phyloP scores from a whole-genome alignment of 2,329 filamentous ascomycete genomes.

The Talaromyces rugulosus region DNA sequence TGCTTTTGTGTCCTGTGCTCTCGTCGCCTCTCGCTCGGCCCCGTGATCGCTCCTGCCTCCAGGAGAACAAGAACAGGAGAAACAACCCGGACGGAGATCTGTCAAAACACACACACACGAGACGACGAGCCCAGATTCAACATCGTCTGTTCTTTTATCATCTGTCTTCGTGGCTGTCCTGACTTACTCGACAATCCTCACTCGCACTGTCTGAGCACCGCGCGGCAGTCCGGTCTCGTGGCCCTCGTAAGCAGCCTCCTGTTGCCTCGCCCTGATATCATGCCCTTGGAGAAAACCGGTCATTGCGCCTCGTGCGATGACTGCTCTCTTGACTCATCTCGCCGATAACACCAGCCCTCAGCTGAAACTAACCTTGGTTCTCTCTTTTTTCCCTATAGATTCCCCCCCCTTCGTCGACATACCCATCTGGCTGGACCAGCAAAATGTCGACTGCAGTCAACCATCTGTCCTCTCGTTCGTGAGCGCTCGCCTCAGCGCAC shows the following conservation, averaged over 20 bases:
- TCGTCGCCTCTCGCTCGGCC: not conserved
- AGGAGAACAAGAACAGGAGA: not conserved
- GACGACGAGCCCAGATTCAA: constrained; percentile 9
- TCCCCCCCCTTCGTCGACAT: not conserved
- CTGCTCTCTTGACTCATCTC: constrained; percentile 3
- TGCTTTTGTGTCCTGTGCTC: not conserved
- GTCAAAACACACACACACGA: not conserved
- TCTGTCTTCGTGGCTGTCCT: constrained; percentile 9
- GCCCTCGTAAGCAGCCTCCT: not conserved
- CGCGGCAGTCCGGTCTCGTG: not conserved
- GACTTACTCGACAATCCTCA: not conserved
- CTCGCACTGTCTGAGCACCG: not conserved
- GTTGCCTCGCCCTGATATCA: not conserved
- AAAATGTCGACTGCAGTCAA: constrained; percentile 31
- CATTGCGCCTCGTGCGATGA: constrained; percentile 2
- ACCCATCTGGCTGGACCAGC: constrained; percentile 14
- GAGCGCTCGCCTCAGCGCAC: constrained; percentile 32
- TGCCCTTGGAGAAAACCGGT: not conserved
- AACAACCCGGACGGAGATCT: not conserved
- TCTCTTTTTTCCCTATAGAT: not conserved
- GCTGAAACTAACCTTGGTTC: not conserved
- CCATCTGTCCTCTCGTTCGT: constrained; percentile 24
- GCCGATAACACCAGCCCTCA: not conserved
- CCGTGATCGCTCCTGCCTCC: not conserved
- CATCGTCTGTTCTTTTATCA: constrained; percentile 10